Evolutionary conservation across 495 filamentous ascomycete species (phyloP).

Genomic region (Penicillium antarcticum): DNA sequence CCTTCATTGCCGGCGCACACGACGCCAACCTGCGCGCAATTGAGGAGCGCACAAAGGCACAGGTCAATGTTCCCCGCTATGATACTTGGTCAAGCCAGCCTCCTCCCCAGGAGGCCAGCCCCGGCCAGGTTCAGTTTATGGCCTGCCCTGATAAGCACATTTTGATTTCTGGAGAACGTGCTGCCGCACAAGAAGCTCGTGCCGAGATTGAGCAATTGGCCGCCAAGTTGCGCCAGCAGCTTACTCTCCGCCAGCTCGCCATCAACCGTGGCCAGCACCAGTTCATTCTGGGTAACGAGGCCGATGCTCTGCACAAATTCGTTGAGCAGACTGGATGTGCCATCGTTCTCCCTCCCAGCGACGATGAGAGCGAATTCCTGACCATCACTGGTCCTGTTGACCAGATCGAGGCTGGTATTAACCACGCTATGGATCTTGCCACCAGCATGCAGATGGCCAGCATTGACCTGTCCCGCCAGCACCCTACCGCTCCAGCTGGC

Average conservation of each 20-base stretch:
- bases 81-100: constrained; percentile 69
- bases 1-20: constrained; percentile 86
- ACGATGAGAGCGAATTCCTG: constrained; percentile 73
- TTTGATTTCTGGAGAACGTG: constrained; percentile 79
- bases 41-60: constrained; percentile 67
- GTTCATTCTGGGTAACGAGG: constrained; percentile 83
- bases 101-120: constrained; percentile 60
- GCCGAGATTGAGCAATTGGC: constrained; percentile 75
- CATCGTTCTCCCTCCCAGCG: constrained; percentile 69
- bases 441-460: constrained; percentile 74
- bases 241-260: constrained; percentile 68
- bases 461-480: constrained; percentile 73
- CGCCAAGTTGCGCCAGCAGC: constrained; percentile 62
- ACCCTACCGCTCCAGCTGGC: constrained; percentile 67
- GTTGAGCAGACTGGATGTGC: constrained; percentile 86
- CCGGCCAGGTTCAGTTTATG: constrained; percentile 65
- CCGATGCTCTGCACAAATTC: constrained; percentile 77
- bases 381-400: constrained; percentile 79
- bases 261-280: constrained; percentile 80
- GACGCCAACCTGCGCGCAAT: constrained; percentile 63
- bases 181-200: constrained; percentile 73
- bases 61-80: constrained; percentile 76
- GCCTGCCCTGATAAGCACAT: constrained; percentile 69
- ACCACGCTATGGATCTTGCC: constrained; percentile 78
- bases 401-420: constrained; percentile 65